phyloP scores from a whole-genome alignment of 306 rosid species.

The Dryas octopetala region DNA sequence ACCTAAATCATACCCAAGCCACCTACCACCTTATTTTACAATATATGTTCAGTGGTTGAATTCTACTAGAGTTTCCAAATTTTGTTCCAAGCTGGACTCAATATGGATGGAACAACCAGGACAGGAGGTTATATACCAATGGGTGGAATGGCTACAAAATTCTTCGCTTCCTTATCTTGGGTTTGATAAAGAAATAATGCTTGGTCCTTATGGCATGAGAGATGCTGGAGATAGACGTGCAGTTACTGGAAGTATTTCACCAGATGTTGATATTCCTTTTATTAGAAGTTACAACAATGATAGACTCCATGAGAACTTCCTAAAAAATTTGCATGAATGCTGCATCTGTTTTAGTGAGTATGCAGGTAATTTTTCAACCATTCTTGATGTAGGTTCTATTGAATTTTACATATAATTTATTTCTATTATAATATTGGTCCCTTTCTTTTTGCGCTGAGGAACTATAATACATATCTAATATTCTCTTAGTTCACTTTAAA shows the following conservation, averaged over 20 bases:
- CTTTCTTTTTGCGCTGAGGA: conserved; percentile 1
- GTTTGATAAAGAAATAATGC: conserved; percentile 57
- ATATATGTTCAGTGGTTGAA: conserved; percentile 77
- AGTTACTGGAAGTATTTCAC: conserved; percentile 50
- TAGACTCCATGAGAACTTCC: conserved; percentile 61
- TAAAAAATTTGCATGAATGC: conserved; percentile 61
- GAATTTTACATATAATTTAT: neutral
- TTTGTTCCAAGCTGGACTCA: conserved; percentile 70
- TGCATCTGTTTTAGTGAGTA: conserved; percentile 72
- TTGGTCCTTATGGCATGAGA: conserved; percentile 63
- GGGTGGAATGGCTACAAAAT: conserved; percentile 86
- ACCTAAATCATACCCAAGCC: conserved; percentile 85
- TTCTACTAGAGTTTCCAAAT: conserved; percentile 44
- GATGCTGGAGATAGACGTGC: conserved; percentile 56
- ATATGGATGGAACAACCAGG: conserved; percentile 73
- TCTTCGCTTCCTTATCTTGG: conserved; percentile 69
- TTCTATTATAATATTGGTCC: neutral
- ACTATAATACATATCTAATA: neutral
- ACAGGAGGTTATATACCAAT: conserved; percentile 78
- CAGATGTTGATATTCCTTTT: conserved; percentile 65
- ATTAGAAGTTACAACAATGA: conserved; percentile 61
- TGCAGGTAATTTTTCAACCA: conserved; percentile 52
- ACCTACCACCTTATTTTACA: conserved; percentile 66
- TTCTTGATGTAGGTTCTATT: conserved; percentile 14
- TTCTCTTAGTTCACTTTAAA: neutral